A percentile compares a stretch with the other conserved stretches of the same genome.
These are phyloP conservation scores for Salix arbutifolia DNA, from an alignment of 345 rosid species.

Conservation along the genomic window DNA sequence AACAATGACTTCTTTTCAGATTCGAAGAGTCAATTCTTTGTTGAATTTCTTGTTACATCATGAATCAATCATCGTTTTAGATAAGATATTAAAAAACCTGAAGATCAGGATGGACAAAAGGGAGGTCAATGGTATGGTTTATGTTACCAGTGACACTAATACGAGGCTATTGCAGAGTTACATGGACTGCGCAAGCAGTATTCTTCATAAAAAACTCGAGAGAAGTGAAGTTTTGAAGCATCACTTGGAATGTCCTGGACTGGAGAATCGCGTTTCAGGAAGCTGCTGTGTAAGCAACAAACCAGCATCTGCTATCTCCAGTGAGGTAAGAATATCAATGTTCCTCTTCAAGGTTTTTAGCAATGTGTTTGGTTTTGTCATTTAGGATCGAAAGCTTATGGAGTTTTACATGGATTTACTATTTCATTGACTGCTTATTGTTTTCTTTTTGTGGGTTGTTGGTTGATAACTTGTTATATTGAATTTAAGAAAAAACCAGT, in stretches of 20 bases:
- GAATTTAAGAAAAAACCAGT: not conserved
- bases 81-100: conserved; percentile 50
- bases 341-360: not conserved
- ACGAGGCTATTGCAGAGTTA: conserved; percentile 35
- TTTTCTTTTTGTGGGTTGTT: not conserved
- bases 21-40: conserved; percentile 56
- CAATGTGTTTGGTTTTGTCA: not conserved
- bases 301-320: conserved; percentile 28
- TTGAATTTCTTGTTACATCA: conserved; percentile 52
- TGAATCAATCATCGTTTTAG: conserved; percentile 50
- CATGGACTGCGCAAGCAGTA: conserved; percentile 43
- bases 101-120: conserved; percentile 37
- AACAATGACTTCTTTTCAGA: conserved; percentile 46
- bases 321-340: conserved; percentile 47
- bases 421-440: not conserved
- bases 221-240: conserved; percentile 16
- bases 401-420: not conserved
- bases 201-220: conserved; percentile 31
- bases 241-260: conserved; percentile 18
- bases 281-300: conserved; percentile 29
- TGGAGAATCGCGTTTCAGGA: conserved; percentile 21
- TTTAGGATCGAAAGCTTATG: not conserved
- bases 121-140: conserved; percentile 22
- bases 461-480: not conserved
- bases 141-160: conserved; percentile 39